Evolutionary conservation across 176 grass and related monocot genomes (phyloP).

Genomic region (Cenchrus fungigraminus): DNA sequence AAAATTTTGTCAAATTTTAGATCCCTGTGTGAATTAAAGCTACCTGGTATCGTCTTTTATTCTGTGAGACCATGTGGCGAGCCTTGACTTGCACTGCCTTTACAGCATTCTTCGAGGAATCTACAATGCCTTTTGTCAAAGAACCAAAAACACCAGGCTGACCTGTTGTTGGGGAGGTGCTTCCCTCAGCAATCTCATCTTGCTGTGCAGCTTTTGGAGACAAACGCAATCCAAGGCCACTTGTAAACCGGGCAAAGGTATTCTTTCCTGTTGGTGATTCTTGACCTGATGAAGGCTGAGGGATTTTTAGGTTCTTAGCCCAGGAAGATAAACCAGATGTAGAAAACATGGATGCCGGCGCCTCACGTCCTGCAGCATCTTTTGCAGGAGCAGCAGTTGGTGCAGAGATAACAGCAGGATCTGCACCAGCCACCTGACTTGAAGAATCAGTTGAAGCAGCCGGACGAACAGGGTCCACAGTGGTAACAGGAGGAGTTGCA

Average conservation of each 20-base stretch:
- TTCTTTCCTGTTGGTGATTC: slow-evolving; percentile 82
- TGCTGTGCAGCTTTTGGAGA: slow-evolving; percentile 73
- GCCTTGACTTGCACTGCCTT: slow-evolving; percentile 99
- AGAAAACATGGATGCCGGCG: slow-evolving; percentile 65
- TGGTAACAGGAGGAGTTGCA: slow-evolving; percentile 34
- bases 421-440: slow-evolving; percentile 24
- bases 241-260: slow-evolving; percentile 78
- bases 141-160: slow-evolving; percentile 84
- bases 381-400: slow-evolving; percentile 40
- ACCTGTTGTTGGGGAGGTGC: slow-evolving; percentile 49
- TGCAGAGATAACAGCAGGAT: slow-evolving; percentile 30
- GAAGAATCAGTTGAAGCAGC: slow-evolving; percentile 42
- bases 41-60: slow-evolving; percentile 98
- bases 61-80: slow-evolving; percentile 96
- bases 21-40: not conserved
- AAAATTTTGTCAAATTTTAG: not conserved
- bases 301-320: slow-evolving; percentile 89
- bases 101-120: slow-evolving; percentile 92
- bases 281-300: slow-evolving; percentile 63
- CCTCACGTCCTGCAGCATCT: slow-evolving; percentile 52
- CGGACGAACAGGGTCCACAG: slow-evolving; percentile 31
- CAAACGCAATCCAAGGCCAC: slow-evolving; percentile 69
- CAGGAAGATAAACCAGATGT: slow-evolving; percentile 84
- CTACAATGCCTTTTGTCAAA: slow-evolving; percentile 91
- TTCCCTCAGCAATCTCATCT: slow-evolving; percentile 62